Base-by-base conservation (phyloP, 371 early-diverging fungal genomes). In the Choanephora cucurbitarum region DNA sequence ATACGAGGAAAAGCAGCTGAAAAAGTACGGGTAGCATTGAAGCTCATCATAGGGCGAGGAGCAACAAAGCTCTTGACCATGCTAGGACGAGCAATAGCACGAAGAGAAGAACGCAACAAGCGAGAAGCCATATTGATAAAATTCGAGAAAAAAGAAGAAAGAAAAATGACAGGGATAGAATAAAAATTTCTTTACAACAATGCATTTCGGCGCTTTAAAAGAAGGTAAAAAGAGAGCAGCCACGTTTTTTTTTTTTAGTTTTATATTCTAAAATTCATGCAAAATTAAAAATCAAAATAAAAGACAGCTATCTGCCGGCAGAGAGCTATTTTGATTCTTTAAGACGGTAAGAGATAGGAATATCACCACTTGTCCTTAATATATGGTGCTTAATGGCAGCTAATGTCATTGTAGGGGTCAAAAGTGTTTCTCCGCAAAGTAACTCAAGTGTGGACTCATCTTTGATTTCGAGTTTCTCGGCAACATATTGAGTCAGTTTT, bases 331-430 rank as follows among this genome's bases (percentile, higher is more conserved):
- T 44, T 18, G 14, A 14, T 21, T 58, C 45, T 52, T 76, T 74
- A 46, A 77, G 73, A 18, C 86, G 79, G 60, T 91, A 91, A 18
- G 75, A 68, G 33, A 92, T 66, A 18, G 79, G 76, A 47, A 93
- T 75, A 70, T 95, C 97, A 18, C 89, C 90, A 44, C 84, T 82
- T 0, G 88, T 73, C 60, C 93, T 95, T 89, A 94, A 90, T 19
- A 92, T 73, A 52, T 86, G 81, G n/a, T 90, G 77, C 58, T 87
- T 88, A 39, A 93, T 84, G 0, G 94, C 85, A 1, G 92, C 94
- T 33, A 97, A 63, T 2, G 97, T 95, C 81, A 82, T 83, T 10
- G 83, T 87, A 0, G 88, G 85, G 10, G 79, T 55, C 6, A 95
- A 69, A 18, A 81, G 79, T 64, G 89, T 85, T 15, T 88, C 95